Conservation (phyloP, 805 yeast genomes). For the Candida gorgasii region DNA sequence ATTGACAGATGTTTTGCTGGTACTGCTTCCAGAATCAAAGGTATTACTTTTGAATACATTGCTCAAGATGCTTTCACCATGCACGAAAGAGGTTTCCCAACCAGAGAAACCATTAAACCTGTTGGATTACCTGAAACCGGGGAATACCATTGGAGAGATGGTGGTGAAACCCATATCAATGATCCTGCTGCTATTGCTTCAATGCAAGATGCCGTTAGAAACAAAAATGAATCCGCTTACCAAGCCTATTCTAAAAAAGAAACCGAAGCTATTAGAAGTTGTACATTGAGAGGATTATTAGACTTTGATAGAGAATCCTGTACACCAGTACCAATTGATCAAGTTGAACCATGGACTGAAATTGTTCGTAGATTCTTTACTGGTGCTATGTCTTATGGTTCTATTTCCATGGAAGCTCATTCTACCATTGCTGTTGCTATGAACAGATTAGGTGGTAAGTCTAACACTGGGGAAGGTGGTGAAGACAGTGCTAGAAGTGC, state of each 20-base stretch:
- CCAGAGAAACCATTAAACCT: conserved; percentile 68
- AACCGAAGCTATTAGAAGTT: conserved; percentile 85
- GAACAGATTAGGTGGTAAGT: conserved; percentile 97
- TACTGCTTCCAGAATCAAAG: conserved; percentile 94
- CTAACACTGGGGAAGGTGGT: conserved; percentile 99
- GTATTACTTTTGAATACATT: conserved; percentile 91
- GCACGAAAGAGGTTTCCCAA: conserved; percentile 91
- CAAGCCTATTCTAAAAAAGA: conserved; percentile 88
- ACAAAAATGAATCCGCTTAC: conserved; percentile 91
- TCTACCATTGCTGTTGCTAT: conserved; percentile 97
- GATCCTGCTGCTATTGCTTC: conserved; percentile 94
- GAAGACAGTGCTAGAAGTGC: conserved; percentile 91
- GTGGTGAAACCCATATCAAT: conserved; percentile 94
- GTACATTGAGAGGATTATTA: conserved; percentile 91
- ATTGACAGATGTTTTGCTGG: conserved; percentile 96
- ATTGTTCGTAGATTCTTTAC: conserved; percentile 95
- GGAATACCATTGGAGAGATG: conserved; percentile 98
- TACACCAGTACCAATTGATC: conserved; percentile 86
- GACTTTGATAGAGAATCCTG: conserved; percentile 82
- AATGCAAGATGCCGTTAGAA: conserved; percentile 96
- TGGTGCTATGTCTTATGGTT: conserved; percentile 99
- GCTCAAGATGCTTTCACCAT: conserved; percentile 95
- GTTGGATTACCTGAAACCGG: conserved; percentile 88
- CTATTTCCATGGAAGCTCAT: conserved; percentile 98
- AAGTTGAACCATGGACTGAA: conserved; percentile 99